Evolutionary conservation across 2,329 filamentous ascomycete genomes (phyloP).

Genomic region (Ceratocystis papillata): DNA sequence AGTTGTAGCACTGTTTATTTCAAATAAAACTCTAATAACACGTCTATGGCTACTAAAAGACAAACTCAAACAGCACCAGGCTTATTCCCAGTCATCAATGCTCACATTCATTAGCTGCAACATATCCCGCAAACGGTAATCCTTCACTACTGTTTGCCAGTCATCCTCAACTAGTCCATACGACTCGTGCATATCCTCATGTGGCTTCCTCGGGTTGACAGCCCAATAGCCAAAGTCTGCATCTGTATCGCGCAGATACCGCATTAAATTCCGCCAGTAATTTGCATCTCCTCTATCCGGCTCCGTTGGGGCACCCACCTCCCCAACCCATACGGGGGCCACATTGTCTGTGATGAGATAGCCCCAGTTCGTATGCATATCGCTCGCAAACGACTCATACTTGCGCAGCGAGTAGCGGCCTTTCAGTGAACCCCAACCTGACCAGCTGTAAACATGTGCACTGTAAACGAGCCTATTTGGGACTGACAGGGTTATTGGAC

Average conservation of each 20-base stretch:
- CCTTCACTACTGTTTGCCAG: slow-evolving; percentile 51
- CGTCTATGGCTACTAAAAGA: neutral
- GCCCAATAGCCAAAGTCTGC: slow-evolving; percentile 63
- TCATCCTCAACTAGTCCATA: slow-evolving; percentile 54
- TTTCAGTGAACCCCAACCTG: slow-evolving; percentile 53
- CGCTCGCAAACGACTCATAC: slow-evolving; percentile 50
- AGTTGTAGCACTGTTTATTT: neutral
- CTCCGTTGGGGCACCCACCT: slow-evolving; percentile 48
- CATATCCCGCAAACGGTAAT: slow-evolving; percentile 54
- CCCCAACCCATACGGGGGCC: slow-evolving; percentile 56
- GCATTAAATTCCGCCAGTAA: slow-evolving; percentile 55
- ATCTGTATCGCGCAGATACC: slow-evolving; percentile 46
- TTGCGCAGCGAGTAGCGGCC: slow-evolving; percentile 50
- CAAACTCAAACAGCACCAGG: neutral
- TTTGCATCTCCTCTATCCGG: slow-evolving; percentile 48
- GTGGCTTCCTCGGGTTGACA: slow-evolving; percentile 54
- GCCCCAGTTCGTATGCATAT: slow-evolving; percentile 56
- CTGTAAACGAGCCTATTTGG: slow-evolving; percentile 52
- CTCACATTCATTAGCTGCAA: slow-evolving; percentile 39
- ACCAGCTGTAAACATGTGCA: slow-evolving; percentile 59
- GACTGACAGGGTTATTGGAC: slow-evolving; percentile 48
- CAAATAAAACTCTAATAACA: neutral
- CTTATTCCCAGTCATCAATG: slow-evolving; percentile 19
- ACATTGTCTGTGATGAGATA: slow-evolving; percentile 42
- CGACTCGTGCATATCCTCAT: slow-evolving; percentile 45